Percentiles rank a stretch among this genome's conserved stretches.
Conservation (phyloP, 2,329 filamentous ascomycete genomes). For the Sarocladium kiliense region DNA sequence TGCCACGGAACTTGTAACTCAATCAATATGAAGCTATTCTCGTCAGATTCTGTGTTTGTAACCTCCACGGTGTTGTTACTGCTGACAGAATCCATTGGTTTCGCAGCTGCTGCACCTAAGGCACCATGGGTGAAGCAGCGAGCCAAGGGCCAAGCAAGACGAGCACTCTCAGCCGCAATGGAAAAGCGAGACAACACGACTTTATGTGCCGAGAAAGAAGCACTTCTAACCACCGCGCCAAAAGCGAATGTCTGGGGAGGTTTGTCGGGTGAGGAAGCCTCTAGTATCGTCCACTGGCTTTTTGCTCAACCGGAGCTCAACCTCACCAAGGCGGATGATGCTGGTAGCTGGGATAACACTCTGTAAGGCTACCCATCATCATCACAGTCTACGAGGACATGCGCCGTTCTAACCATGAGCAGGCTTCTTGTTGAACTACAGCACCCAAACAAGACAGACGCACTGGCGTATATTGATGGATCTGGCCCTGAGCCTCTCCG, state of each 20-base stretch:
- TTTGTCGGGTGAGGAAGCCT: conserved; percentile 31
- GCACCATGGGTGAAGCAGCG: conserved; percentile 4
- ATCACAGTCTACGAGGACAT: too few relatives aligned
- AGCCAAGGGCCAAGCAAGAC: conserved; percentile 3
- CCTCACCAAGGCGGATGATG: conserved; percentile 27
- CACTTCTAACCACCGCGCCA: conserved; percentile 22
- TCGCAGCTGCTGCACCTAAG: background rate
- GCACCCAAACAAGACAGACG: conserved; percentile 44
- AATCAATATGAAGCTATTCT: background rate
- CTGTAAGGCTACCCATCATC: conserved; percentile 17
- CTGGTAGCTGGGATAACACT: conserved; percentile 30
- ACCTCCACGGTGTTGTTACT: background rate
- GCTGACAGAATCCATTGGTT: background rate
- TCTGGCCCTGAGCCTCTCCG: conserved; percentile 27
- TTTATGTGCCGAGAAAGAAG: background rate
- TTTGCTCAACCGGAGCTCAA: conserved; percentile 34
- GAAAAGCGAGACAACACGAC: background rate
- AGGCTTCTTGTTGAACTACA: conserved; percentile 28
- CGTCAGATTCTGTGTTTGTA: background rate
- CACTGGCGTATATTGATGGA: conserved; percentile 37
- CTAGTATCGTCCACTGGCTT: conserved; percentile 32
- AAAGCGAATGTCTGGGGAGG: conserved; percentile 36
- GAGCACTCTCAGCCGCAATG: background rate
- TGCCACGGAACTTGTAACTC: background rate
- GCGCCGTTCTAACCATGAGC: too few relatives aligned